Base-by-base conservation (phyloP, 2,329 filamentous ascomycete species). In the Hypomyces perniciosus region DNA sequence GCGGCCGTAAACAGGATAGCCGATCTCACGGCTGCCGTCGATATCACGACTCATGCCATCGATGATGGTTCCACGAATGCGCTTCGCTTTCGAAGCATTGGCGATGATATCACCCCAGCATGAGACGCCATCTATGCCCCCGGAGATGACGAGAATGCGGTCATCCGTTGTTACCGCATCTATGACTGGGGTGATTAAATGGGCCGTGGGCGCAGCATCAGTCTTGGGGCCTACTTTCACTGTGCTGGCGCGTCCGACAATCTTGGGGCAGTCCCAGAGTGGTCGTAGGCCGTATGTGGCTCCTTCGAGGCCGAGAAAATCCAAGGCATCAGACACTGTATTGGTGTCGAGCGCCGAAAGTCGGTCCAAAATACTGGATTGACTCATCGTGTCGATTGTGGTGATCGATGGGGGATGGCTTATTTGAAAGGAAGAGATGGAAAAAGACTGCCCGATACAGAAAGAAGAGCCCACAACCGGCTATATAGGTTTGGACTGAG, bases 1-100 rank as follows among this genome's bases (percentile, higher is more conserved):
- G 2, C 60, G 59, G 33, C 66, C 65, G 46, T 62, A 68, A 5
- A 68, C 62, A 8, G 65, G 65, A 49, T 66, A 68, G 20, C 59
- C 56, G 13, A 62, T 55, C 0, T 66, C 61, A 1, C 62, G 61
- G 34, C 63, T 63, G 5, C 65, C 66, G 33, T 67, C 62, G 8
- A 68, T 65, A 10, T 66, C 63, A 6, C 63, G 62, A 34, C 62
- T 61, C 59, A 64, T 57, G 13, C 63, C 64, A 33, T 66, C 62
- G n/a, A 66, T 63, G 53, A 65, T 48, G 3, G 64, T 62, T 4
- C 63, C 64, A 2, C 63, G 62, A 12, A 66, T 63, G 0, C 44
- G 5, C 33, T 62, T 64, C 6, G 29, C 26, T 27, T 61, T 55
- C 5, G 62, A 38, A 5, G 56, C 56, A 37, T 58, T 57, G 37